Conservation (phyloP, 2,329 filamentous ascomycete genomes). For the Pseudonectria foliicola region DNA sequence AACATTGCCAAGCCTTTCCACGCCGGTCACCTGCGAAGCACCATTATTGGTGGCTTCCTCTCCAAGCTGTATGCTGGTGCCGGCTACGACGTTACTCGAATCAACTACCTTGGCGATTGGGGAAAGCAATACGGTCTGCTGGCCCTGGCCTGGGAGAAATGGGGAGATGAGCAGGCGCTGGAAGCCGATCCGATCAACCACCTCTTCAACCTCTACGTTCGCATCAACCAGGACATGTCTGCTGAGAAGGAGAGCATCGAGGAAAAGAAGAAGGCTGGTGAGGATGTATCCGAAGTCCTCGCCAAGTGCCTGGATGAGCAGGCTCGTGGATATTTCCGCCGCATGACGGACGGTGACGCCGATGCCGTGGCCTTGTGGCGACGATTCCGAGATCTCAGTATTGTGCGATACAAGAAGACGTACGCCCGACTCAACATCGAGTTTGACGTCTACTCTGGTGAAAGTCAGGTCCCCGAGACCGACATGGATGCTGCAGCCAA, state of each 20-base stretch:
- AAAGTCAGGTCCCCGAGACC: conserved; percentile 63
- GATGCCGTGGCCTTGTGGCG: conserved; percentile 56
- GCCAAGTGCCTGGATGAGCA: conserved; percentile 62
- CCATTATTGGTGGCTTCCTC: conserved; percentile 73
- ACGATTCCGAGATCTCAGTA: conserved; percentile 60
- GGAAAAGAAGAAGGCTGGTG: conserved; percentile 44
- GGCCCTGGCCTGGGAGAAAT: conserved; percentile 67
- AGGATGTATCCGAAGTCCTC: conserved; percentile 41
- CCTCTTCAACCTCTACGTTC: conserved; percentile 74
- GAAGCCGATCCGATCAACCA: conserved; percentile 72
- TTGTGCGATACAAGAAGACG: conserved; percentile 58
- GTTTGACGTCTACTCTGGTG: conserved; percentile 65
- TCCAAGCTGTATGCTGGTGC: conserved; percentile 63
- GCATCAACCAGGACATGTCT: conserved; percentile 61
- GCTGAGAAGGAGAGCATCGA: conserved; percentile 62
- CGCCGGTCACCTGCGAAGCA: conserved; percentile 68
- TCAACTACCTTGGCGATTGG: conserved; percentile 47
- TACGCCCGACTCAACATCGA: conserved; percentile 64
- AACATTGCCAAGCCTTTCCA: conserved; percentile 86
- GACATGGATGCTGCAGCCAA: conserved; percentile 59
- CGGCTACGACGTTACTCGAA: conserved; percentile 65
- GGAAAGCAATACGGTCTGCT: conserved; percentile 24
- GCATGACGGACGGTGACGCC: conserved; percentile 61
- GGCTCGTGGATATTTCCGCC: conserved; percentile 65
- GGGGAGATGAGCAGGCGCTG: conserved; percentile 66